A percentile compares a stretch with the other conserved stretches of the same genome.
Conservation (phyloP, 1,284 basidiomycete species). For the Papiliotrema fonsecae region DNA sequence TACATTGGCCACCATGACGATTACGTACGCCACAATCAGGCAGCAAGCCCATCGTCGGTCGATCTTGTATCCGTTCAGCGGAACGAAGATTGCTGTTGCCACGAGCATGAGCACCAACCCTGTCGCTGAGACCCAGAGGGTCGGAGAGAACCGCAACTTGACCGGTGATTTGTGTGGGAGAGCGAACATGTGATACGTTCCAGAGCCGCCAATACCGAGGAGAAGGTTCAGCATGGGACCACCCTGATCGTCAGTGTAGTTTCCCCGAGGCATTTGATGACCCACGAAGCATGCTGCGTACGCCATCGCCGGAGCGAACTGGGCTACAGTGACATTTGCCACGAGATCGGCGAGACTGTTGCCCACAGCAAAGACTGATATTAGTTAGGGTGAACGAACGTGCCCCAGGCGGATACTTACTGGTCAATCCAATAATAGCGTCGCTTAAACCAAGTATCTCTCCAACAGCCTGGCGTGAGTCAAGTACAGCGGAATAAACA, state of each 20-base stretch:
- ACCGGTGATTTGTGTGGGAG: conserved; percentile 59
- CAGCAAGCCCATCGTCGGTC: conserved; percentile 73
- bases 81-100: conserved; percentile 76
- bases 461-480: conserved; percentile 68
- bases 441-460: conserved; percentile 92
- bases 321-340: conserved; percentile 89
- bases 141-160: conserved; percentile 70
- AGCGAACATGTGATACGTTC: conserved; percentile 44
- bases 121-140: conserved; percentile 73
- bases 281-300: conserved; percentile 50
- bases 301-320: conserved; percentile 49
- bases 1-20: conserved; percentile 68
- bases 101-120: conserved; percentile 71
- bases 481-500: neutral
- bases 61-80: conserved; percentile 74
- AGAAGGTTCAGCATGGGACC: conserved; percentile 85
- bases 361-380: conserved; percentile 77
- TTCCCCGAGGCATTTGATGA: neutral
- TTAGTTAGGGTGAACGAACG: conserved; percentile 7
- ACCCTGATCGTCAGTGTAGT: conserved; percentile 67
- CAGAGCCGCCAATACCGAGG: conserved; percentile 53
- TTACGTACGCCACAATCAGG: conserved; percentile 67
- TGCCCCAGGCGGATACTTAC: conserved; percentile 14
- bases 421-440: conserved; percentile 91
- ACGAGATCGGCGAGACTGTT: conserved; percentile 95